A percentile compares a stretch with the other conserved stretches of the same genome.
phyloP scores from a whole-genome alignment of 139 green algal genomes.

The Chlamydomonas sphaeroides region DNA sequence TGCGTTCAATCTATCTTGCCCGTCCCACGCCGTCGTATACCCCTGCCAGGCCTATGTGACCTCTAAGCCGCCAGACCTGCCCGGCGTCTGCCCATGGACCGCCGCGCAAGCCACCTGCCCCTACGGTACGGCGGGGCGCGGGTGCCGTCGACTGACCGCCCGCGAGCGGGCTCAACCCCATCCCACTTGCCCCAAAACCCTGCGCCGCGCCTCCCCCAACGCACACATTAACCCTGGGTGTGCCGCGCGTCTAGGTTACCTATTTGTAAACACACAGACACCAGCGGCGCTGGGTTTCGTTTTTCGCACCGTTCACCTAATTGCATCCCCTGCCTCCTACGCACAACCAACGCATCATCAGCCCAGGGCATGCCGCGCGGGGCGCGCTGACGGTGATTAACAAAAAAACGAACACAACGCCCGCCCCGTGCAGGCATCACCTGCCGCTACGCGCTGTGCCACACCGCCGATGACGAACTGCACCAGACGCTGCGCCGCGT shows the following conservation, averaged over 20 bases:
- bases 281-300: too few species aligned
- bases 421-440: constrained; percentile 53
- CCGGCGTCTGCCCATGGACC: constrained; percentile 78
- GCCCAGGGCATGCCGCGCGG: background rate
- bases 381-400: background rate
- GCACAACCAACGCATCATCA: background rate
- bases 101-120: constrained; percentile 41
- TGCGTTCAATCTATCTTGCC: too few species aligned
- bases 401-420: background rate
- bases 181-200: too few species aligned
- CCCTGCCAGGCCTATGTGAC: background rate
- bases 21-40: too few species aligned
- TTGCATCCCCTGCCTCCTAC: too few species aligned
- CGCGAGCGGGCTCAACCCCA: too few species aligned
- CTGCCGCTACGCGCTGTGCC: constrained; percentile 74
- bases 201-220: too few species aligned
- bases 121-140: constrained; percentile 45
- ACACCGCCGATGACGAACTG: constrained; percentile 47
- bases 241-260: background rate
- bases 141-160: background rate
- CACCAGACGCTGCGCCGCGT: constrained; percentile 4
- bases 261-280: too few species aligned
- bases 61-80: constrained; percentile 74
- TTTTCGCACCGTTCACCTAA: too few species aligned
- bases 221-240: too few species aligned